phyloP scores from a whole-genome alignment of 1,139 yeast genomes.

The Wickerhamomyces sp. region DNA sequence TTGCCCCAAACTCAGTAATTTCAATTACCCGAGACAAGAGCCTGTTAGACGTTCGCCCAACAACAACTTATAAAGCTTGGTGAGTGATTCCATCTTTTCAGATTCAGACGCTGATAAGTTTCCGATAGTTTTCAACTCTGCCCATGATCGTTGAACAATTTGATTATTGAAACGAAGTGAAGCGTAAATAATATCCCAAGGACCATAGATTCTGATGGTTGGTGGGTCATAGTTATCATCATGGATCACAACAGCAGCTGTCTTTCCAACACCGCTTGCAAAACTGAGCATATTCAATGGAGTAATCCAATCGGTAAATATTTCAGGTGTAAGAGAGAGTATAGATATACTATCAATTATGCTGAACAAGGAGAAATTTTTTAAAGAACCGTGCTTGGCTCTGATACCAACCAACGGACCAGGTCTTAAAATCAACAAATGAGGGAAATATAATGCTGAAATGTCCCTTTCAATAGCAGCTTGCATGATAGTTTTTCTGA shows the following conservation, averaged over 20 bases:
- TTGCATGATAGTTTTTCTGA: slow-evolving; percentile 8
- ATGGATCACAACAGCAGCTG: slow-evolving; percentile 5
- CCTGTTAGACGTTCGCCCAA: not conserved
- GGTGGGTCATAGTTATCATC: not conserved
- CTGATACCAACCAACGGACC: slow-evolving; percentile 17
- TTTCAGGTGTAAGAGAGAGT: slow-evolving; percentile 4
- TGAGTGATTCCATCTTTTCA: not conserved
- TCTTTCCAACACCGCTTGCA: slow-evolving; percentile 13
- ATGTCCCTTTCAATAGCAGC: slow-evolving; percentile 11
- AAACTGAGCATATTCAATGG: slow-evolving; percentile 7
- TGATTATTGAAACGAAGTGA: not conserved
- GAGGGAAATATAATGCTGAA: slow-evolving; percentile 4
- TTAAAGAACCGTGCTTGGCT: slow-evolving; percentile 7
- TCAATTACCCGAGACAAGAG: not conserved
- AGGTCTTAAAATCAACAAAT: slow-evolving; percentile 11
- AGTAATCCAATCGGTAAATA: slow-evolving; percentile 2
- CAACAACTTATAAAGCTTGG: not conserved
- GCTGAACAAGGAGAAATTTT: slow-evolving; percentile 7
- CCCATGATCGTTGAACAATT: not conserved
- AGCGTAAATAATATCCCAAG: not conserved
- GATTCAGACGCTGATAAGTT: not conserved
- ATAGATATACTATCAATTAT: slow-evolving; percentile 1
- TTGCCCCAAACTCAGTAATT: too few species aligned
- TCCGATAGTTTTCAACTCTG: not conserved
- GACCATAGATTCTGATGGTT: too few species aligned